These are phyloP conservation scores for Penicillium sp. DNA, from an alignment of 2,329 filamentous ascomycete species.

Conservation along the genomic window DNA sequence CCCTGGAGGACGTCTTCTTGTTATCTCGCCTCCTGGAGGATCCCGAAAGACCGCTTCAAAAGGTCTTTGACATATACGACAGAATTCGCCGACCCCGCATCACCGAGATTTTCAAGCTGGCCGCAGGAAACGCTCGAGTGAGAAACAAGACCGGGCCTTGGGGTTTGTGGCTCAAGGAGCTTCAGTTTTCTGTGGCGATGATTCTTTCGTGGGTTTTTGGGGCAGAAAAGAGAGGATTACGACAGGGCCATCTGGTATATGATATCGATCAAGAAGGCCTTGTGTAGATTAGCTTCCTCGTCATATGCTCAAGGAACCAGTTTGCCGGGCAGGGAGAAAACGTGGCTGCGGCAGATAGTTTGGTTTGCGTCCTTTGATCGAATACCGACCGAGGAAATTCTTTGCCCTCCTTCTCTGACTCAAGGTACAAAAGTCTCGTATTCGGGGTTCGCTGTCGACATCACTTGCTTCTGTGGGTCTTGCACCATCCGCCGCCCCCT, in stretches of 20 bases:
- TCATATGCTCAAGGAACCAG: too few relatives aligned
- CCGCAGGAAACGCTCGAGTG: constrained; percentile 26
- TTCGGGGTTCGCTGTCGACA: too few relatives aligned
- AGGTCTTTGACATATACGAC: constrained; percentile 30
- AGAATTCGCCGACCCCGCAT: constrained; percentile 35
- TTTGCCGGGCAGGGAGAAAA: neutral
- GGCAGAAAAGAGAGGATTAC: constrained; percentile 22
- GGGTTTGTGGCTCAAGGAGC: constrained; percentile 33
- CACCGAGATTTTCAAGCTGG: constrained; percentile 26
- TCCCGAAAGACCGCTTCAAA: constrained; percentile 12
- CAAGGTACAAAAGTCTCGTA: neutral
- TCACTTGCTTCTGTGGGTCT: neutral
- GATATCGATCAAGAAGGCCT: constrained; percentile 31
- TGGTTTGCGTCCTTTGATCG: neutral
- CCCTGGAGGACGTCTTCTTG: constrained; percentile 51
- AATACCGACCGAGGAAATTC: neutral
- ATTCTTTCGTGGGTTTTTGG: constrained; percentile 23
- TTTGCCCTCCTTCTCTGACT: neutral
- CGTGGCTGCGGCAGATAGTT: neutral
- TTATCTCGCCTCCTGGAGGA: constrained; percentile 31
- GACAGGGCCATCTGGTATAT: constrained; percentile 33
- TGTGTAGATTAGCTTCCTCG: neutral
- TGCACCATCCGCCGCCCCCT: neutral
- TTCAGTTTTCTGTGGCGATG: constrained; percentile 16
- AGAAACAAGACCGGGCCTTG: constrained; percentile 29